Evolutionary conservation across 305 asterid species (phyloP).

Genomic region (Petunia hybrid): DNA sequence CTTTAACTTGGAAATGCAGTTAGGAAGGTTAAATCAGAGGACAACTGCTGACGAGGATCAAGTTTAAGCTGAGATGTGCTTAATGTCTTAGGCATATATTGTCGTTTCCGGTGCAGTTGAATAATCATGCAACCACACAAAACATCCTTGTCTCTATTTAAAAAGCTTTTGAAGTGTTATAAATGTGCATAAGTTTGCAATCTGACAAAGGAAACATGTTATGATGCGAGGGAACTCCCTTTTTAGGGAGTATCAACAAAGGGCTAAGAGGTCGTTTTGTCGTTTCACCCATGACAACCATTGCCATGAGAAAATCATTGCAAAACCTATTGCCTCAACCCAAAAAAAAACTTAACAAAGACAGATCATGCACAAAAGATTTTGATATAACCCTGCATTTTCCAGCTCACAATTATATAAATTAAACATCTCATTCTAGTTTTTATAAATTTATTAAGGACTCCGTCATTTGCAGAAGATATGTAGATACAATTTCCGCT

Average conservation of each 20-base stretch:
- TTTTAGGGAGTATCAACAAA: background rate
- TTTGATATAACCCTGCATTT: background rate
- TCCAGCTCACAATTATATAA: background rate
- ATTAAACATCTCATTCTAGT: background rate
- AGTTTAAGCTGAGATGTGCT: background rate
- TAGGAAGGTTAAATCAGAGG: background rate
- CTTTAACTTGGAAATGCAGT: slow-evolving; percentile 11
- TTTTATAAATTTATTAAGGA: background rate
- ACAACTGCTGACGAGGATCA: background rate
- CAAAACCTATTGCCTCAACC: background rate
- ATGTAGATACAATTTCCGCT: background rate
- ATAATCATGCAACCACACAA: background rate
- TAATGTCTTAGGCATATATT: background rate
- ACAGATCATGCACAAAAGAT: background rate
- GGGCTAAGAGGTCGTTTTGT: background rate
- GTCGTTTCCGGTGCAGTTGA: background rate
- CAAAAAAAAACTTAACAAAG: background rate
- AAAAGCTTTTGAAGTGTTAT: background rate
- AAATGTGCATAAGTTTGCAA: background rate
- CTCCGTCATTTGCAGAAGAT: background rate
- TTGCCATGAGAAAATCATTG: background rate
- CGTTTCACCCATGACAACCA: background rate
- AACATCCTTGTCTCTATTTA: background rate
- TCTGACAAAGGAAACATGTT: background rate
- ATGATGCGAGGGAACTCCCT: background rate